phyloP scores from a whole-genome alignment of 2,329 filamentous ascomycete species.

The Ustulina deusta region DNA sequence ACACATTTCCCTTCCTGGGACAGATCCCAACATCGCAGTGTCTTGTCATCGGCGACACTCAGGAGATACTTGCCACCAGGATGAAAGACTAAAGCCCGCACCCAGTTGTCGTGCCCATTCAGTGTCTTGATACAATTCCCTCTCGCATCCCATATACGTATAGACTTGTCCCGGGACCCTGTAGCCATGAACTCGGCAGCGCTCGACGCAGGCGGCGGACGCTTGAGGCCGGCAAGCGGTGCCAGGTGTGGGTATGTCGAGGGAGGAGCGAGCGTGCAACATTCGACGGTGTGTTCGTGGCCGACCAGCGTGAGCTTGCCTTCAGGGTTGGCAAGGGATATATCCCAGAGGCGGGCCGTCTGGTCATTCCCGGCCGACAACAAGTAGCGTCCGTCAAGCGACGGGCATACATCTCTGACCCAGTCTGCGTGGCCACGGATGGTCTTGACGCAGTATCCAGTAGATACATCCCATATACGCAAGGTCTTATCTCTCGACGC shows the following conservation, averaged over 20 bases:
- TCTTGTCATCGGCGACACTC: slow-evolving; percentile 89
- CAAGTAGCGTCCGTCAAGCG: slow-evolving; percentile 84
- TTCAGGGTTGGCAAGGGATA: slow-evolving; percentile 75
- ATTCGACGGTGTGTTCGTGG: slow-evolving; percentile 88
- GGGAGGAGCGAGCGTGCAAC: slow-evolving; percentile 86
- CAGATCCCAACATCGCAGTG: slow-evolving; percentile 92
- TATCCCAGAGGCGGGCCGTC: slow-evolving; percentile 86
- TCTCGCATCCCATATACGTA: slow-evolving; percentile 87
- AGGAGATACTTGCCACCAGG: slow-evolving; percentile 92
- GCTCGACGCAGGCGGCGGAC: slow-evolving; percentile 77
- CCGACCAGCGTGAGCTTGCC: slow-evolving; percentile 83
- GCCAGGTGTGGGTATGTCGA: slow-evolving; percentile 82
- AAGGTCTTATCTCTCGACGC: slow-evolving; percentile 88
- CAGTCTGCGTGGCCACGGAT: slow-evolving; percentile 86
- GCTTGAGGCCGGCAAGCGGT: slow-evolving; percentile 83
- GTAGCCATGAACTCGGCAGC: slow-evolving; percentile 91
- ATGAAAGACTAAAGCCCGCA: slow-evolving; percentile 87
- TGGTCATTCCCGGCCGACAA: slow-evolving; percentile 86
- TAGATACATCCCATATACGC: slow-evolving; percentile 92
- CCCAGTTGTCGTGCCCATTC: slow-evolving; percentile 93
- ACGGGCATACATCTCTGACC: slow-evolving; percentile 90
- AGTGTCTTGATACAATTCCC: slow-evolving; percentile 88
- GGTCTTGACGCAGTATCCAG: slow-evolving; percentile 93
- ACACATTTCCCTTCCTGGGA: slow-evolving; percentile 91
- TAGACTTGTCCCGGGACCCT: slow-evolving; percentile 89